Evolutionary conservation across 176 grass and related monocot genomes (phyloP).

Genomic region (Triticum urartu): DNA sequence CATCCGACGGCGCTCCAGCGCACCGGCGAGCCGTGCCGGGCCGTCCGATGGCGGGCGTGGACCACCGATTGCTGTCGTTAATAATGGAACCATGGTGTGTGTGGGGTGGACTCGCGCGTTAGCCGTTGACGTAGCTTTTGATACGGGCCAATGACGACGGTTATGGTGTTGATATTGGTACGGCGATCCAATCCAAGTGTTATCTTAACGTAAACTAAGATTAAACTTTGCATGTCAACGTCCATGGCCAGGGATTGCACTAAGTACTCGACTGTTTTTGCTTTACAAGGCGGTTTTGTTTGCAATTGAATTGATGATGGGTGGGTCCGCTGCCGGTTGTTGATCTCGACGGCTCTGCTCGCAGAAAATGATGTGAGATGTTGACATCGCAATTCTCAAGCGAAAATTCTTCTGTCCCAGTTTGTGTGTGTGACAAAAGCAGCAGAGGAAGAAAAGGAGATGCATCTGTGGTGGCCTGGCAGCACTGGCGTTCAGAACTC

Average conservation of each 20-base stretch:
- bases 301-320: not conserved
- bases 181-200: not conserved
- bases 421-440: too few species aligned
- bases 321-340: not conserved
- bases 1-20: not conserved
- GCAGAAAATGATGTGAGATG: not conserved
- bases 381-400: not conserved
- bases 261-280: not conserved
- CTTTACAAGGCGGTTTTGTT: not conserved
- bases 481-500: too few species aligned
- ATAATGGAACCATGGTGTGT: not conserved
- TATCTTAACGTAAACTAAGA: not conserved
- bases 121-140: not conserved
- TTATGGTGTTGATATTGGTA: not conserved
- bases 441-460: too few species aligned
- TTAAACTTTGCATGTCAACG: not conserved
- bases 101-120: not conserved
- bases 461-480: too few species aligned
- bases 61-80: not conserved
- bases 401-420: not conserved
- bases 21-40: slow-evolving; percentile 15
- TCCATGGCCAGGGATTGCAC: not conserved
- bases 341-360: not conserved
- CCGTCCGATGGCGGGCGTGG: slow-evolving; percentile 9
- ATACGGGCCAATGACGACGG: too few species aligned